These are phyloP conservation scores for Globisporangium sylvaticum DNA, from an alignment of 352 stramenopile genomes.

Conservation along the genomic window DNA sequence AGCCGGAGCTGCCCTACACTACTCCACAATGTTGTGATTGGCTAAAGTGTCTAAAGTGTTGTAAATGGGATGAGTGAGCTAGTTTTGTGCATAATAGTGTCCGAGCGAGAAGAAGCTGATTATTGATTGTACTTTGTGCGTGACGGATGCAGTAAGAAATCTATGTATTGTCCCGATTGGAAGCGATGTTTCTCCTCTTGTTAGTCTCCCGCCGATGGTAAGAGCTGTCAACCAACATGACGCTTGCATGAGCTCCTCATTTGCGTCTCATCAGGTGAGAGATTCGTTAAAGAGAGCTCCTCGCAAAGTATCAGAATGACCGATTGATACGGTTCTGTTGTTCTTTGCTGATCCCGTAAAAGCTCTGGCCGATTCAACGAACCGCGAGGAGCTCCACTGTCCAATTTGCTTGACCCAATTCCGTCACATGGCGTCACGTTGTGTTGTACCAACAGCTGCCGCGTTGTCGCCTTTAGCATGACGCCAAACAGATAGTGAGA, in stretches of 20 bases:
- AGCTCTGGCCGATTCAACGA: background rate
- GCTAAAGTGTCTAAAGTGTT: background rate
- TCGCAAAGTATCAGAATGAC: background rate
- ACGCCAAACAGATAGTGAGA: background rate
- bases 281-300: background rate
- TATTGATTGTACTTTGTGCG: conserved; percentile 7
- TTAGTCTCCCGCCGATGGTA: background rate
- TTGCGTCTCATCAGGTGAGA: background rate
- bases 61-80: background rate
- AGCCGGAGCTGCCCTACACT: background rate
- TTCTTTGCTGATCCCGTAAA: background rate
- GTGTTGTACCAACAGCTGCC: background rate
- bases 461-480: background rate
- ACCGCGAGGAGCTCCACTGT: background rate
- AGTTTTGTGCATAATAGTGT: background rate
- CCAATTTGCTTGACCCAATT: background rate
- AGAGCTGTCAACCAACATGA: background rate
- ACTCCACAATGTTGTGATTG: background rate
- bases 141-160: conserved; percentile 9
- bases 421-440: background rate
- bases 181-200: background rate
- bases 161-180: conserved; percentile 11
- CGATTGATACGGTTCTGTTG: background rate
- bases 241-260: background rate
- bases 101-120: background rate